A percentile compares a stretch with the other conserved stretches of the same genome.
These are phyloP conservation scores for Neopestalotiopsis clavispora DNA, from an alignment of 2,329 filamentous ascomycete genomes.

Conservation along the genomic window DNA sequence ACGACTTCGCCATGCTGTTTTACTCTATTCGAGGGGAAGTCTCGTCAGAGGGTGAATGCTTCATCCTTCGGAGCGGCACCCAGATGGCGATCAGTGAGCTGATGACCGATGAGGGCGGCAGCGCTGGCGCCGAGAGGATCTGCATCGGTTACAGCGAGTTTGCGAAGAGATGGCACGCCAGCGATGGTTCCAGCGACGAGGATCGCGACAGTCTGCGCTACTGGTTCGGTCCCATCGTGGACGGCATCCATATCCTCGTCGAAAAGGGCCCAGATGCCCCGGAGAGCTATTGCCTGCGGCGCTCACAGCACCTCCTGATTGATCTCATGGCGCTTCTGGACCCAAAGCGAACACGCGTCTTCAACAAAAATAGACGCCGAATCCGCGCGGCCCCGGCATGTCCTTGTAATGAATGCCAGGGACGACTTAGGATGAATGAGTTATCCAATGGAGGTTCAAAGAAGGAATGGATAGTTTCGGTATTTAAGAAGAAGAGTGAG, in stretches of 20 bases:
- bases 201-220: neutral
- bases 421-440: no score
- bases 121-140: neutral
- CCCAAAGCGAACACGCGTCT: neutral
- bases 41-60: no score
- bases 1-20: neutral
- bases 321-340: neutral
- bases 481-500: no score
- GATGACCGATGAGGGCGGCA: neutral
- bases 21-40: neutral
- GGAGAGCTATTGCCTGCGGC: neutral
- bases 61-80: neutral
- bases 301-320: neutral
- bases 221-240: neutral
- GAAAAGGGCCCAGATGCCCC: neutral
- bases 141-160: neutral
- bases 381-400: no score
- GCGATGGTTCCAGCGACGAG: neutral
- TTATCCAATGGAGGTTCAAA: no score
- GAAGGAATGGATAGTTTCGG: no score
- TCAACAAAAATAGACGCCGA: no score
- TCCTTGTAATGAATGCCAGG: no score
- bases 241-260: neutral
- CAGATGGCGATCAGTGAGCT: neutral
- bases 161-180: neutral